Conservation (phyloP, 768 basidiomycete species). For the Podaxis sp. region DNA sequence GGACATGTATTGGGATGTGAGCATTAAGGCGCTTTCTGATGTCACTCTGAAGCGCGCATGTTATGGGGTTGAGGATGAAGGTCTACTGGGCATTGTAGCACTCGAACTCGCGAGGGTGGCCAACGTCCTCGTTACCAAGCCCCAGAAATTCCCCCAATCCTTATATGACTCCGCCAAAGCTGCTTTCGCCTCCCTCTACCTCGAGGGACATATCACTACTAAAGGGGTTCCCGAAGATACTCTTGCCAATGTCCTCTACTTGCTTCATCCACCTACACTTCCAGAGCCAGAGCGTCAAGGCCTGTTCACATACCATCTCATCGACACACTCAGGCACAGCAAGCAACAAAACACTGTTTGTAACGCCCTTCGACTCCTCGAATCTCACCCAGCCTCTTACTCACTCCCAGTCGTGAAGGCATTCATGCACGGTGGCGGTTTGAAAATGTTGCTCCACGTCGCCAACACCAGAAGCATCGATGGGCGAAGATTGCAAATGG, state of each 20-base stretch:
- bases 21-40: conserved; percentile 33
- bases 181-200: conserved; percentile 37
- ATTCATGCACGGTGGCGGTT: conserved; percentile 33
- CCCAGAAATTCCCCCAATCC: conserved; percentile 28
- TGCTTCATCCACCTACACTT: conserved; percentile 32
- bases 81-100: conserved; percentile 30
- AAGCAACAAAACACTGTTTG: conserved; percentile 31
- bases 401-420: conserved; percentile 26
- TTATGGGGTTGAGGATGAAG: conserved; percentile 30
- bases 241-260: conserved; percentile 37
- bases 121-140: conserved; percentile 28
- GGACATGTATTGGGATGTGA: conserved; percentile 29
- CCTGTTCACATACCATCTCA: conserved; percentile 29
- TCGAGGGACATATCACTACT: conserved; percentile 32
- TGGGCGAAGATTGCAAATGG: conserved; percentile 37
- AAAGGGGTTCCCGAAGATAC: conserved; percentile 29
- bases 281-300: conserved; percentile 27
- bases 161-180: conserved; percentile 28
- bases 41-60: conserved; percentile 30
- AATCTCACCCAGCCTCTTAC: conserved; percentile 29
- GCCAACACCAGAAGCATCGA: conserved; percentile 34
- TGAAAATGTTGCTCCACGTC: conserved; percentile 33
- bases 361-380: conserved; percentile 36
- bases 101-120: conserved; percentile 34
- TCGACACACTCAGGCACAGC: conserved; percentile 30